phyloP scores from a whole-genome alignment of 2,329 filamentous ascomycete genomes.

The Ophiostoma perfectum region DNA sequence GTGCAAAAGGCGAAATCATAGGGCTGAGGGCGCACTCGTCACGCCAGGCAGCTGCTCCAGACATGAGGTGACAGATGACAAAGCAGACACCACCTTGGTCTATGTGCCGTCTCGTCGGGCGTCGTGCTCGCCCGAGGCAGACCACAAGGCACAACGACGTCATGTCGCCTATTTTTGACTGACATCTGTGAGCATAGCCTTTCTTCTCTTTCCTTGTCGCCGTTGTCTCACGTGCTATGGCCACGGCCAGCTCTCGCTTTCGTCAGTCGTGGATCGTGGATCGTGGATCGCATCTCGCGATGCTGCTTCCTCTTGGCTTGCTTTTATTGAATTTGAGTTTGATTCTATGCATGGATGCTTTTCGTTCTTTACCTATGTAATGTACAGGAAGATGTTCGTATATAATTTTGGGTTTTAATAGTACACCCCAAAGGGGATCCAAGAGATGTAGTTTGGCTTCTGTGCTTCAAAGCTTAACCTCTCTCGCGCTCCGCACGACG shows the following conservation, averaged over 20 bases:
- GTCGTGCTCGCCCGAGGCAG: background rate
- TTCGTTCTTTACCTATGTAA: slow-evolving; percentile 11
- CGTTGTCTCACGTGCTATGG: background rate
- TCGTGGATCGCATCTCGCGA: no score
- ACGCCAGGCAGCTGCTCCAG: background rate
- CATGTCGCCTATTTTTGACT: background rate
- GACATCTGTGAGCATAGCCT: background rate
- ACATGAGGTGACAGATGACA: slow-evolving; percentile 1
- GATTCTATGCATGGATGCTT: slow-evolving; percentile 11
- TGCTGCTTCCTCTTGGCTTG: no score
- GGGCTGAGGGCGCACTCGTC: background rate
- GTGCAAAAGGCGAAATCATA: slow-evolving; percentile 5
- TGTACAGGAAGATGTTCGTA: slow-evolving; percentile 13
- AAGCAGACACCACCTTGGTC: background rate
- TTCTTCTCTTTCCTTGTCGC: background rate
- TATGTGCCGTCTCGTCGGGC: background rate
- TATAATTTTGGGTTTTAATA: background rate
- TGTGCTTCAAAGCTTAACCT: background rate
- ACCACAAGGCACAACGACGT: background rate
- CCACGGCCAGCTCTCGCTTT: background rate
- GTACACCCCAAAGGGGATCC: background rate
- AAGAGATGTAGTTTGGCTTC: background rate
- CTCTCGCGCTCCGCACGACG: slow-evolving; percentile 58
- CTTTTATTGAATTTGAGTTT: background rate
- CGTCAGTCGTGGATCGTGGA: no score